Conservation (phyloP, 768 basidiomycete species). For the Trametes cingulata region DNA sequence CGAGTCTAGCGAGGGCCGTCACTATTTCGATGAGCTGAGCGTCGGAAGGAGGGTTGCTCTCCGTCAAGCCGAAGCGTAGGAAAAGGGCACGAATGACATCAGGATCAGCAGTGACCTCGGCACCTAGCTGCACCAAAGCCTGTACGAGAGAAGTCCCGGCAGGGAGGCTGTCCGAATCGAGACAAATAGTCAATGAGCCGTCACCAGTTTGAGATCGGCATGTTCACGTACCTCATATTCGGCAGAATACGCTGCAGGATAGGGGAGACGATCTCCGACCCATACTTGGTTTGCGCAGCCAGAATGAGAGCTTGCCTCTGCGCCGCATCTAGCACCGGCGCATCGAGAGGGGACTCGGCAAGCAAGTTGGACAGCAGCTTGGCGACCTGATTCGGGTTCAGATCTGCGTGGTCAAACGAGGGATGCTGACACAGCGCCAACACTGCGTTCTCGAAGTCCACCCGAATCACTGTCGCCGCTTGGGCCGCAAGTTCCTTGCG, state of each 20-base stretch:
- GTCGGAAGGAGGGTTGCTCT: slow-evolving; percentile 70
- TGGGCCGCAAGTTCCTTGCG: slow-evolving; percentile 57
- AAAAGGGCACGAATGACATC: slow-evolving; percentile 72
- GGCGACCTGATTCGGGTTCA: slow-evolving; percentile 70
- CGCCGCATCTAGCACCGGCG: slow-evolving; percentile 66
- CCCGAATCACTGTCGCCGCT: slow-evolving; percentile 67
- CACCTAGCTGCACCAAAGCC: slow-evolving; percentile 72
- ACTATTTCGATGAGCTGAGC: slow-evolving; percentile 71
- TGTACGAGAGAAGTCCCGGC: slow-evolving; percentile 72
- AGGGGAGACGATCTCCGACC: slow-evolving; percentile 71
- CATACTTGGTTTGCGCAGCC: slow-evolving; percentile 79
- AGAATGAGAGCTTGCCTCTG: slow-evolving; percentile 77
- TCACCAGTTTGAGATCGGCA: not conserved
- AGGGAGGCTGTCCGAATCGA: slow-evolving; percentile 50
- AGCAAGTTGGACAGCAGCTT: slow-evolving; percentile 83
- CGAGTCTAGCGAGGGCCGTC: slow-evolving; percentile 63
- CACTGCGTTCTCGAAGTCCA: slow-evolving; percentile 79
- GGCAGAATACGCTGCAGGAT: slow-evolving; percentile 75
- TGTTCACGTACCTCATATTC: slow-evolving; percentile 59
- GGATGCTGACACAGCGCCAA: slow-evolving; percentile 76
- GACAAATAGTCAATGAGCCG: not conserved
- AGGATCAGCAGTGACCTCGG: slow-evolving; percentile 74
- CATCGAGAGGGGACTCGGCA: slow-evolving; percentile 65
- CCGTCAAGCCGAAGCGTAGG: slow-evolving; percentile 74
- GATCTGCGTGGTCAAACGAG: slow-evolving; percentile 79